Evolutionary conservation across 2,329 filamentous ascomycete species (phyloP).

Genomic region (Colletotrichum plurivorum): DNA sequence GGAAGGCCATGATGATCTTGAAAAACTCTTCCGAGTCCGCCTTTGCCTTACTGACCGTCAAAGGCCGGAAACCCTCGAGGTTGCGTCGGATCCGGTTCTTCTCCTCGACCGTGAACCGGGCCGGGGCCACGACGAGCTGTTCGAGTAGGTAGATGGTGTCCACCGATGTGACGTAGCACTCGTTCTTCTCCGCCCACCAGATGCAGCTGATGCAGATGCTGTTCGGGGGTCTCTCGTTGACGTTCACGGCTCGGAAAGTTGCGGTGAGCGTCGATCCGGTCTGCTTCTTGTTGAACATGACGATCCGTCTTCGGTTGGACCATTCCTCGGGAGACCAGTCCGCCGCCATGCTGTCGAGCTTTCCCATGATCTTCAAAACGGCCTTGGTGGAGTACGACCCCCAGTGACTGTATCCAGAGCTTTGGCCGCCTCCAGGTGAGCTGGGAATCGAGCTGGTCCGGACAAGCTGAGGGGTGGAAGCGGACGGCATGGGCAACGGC

Average conservation of each 20-base stretch:
- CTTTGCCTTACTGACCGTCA: constrained; percentile 95
- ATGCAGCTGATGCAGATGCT: constrained; percentile 98
- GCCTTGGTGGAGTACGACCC: constrained; percentile 88
- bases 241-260: constrained; percentile 83
- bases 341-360: constrained; percentile 86
- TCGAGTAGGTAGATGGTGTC: constrained; percentile 97
- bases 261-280: constrained; percentile 85
- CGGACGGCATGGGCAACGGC: constrained; percentile 63
- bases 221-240: constrained; percentile 84
- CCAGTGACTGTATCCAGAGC: constrained; percentile 79
- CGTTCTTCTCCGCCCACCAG: constrained; percentile 91
- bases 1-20: constrained; percentile 98
- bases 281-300: constrained; percentile 89
- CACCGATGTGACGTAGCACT: constrained; percentile 95
- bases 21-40: constrained; percentile 96
- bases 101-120: constrained; percentile 94
- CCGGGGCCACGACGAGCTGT: constrained; percentile 81
- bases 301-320: constrained; percentile 83
- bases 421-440: constrained; percentile 52
- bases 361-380: constrained; percentile 85
- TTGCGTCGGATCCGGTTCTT: constrained; percentile 98
- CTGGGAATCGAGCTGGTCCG: constrained; percentile 69
- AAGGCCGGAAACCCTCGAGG: constrained; percentile 91
- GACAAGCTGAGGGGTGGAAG: constrained; percentile 64
- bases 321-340: constrained; percentile 89